Conservation (phyloP, 2,329 filamentous ascomycete species). For the Thelonectria discophora region DNA sequence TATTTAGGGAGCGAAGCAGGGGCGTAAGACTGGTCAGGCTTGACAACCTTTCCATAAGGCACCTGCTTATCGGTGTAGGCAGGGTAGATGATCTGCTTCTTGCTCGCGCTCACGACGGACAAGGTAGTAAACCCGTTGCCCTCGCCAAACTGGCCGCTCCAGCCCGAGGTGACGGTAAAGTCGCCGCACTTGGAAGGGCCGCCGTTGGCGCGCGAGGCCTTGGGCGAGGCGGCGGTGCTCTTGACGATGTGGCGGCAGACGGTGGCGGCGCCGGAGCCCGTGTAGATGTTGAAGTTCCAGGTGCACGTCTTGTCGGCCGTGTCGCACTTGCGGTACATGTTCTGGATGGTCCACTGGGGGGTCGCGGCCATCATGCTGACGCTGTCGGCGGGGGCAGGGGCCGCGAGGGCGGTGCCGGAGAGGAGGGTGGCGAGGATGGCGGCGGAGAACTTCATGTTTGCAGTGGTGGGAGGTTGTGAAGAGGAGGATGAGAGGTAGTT, state of each 20-base stretch:
- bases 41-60: conserved; percentile 53
- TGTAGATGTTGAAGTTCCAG: conserved; percentile 56
- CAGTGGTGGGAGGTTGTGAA: conserved; percentile 27
- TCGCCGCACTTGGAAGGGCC: conserved; percentile 56
- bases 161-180: conserved; percentile 62
- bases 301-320: conserved; percentile 50
- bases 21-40: conserved; percentile 59
- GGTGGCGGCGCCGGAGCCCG: conserved; percentile 51
- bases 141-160: conserved; percentile 64
- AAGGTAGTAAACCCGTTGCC: conserved; percentile 64
- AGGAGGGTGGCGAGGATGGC: conserved; percentile 48
- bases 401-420: conserved; percentile 49
- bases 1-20: conserved; percentile 41
- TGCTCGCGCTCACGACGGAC: conserved; percentile 55
- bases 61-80: conserved; percentile 64
- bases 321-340: conserved; percentile 53
- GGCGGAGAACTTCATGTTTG: conserved; percentile 56
- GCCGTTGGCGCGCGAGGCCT: conserved; percentile 48
- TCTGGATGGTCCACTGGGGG: conserved; percentile 54
- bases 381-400: conserved; percentile 45
- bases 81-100: conserved; percentile 59
- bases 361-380: conserved; percentile 52
- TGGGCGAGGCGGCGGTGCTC: conserved; percentile 45
- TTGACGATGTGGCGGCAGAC: conserved; percentile 45
- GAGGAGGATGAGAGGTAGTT: conserved; percentile 13